Evolutionary conservation across 2,329 filamentous ascomycete genomes (phyloP), one percentile per base, ranked within the genome.

Genomic region (Aspergillus fumigatus): DNA sequence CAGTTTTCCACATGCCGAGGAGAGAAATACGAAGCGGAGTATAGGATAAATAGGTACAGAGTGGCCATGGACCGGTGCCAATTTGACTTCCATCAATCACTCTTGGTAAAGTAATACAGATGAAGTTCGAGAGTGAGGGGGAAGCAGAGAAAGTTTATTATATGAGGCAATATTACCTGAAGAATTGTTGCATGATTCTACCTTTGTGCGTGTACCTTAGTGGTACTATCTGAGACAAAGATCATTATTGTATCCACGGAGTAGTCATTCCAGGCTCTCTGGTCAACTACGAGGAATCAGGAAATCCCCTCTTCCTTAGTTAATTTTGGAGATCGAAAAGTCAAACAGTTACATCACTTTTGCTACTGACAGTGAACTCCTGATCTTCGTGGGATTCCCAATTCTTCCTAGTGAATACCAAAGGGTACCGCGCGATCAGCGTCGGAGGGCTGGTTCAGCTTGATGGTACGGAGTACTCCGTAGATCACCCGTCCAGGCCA

Each of bases 171-270:
- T 26, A 32, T 40, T 51, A 53, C 53, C 58, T 62, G 59, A 62
- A 57, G 59, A 62, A 60, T 51, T 58, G 54, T 51, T 51, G 49
- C 52, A 48, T 49, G 41, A 51, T 53, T 48, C 17, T 38, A n/a
- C 23, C 21, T 10, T 45, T 40, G 25, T 27, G 48, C 41, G 4
- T 43, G 8, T 21, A 35, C 32, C 40, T 23, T 40, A 48, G 51
- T 14, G 26, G 14, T 21, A 43, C n/a, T 43, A 19, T 3, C n/a
- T 6, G n/a, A 21, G 32, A 17, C 32, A 38, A 38, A 27, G 26
- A 54, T 23, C 43, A 45, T 35, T 43, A 49, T 48, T 19, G 32
- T 50, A 43, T 32, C 47, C 10, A 19, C 38, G 21, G 29, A 21
- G n/a, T 21, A 43, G n/a, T 43, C 40, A 19, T 10, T 43, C n/a